These are phyloP conservation scores for Sugiyamaella mastotermitis DNA, from an alignment of 805 yeast species.

Conservation along the genomic window DNA sequence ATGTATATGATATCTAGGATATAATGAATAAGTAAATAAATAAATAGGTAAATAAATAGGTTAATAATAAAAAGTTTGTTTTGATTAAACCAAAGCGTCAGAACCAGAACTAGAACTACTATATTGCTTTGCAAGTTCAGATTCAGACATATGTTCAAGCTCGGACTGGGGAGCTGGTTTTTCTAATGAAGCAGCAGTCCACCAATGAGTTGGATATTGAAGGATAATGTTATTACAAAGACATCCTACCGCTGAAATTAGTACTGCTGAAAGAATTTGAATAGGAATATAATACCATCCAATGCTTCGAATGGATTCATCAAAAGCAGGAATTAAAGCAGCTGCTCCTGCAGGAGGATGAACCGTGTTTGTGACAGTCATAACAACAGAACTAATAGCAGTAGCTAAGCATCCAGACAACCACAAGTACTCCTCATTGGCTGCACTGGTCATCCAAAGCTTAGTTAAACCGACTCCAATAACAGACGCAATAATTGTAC, in stretches of 20 bases:
- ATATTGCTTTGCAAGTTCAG: too few relatives aligned
- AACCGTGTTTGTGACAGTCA: slow-evolving; percentile 49
- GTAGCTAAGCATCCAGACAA: slow-evolving; percentile 54
- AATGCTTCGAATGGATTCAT: slow-evolving; percentile 39
- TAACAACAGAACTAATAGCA: slow-evolving; percentile 45
- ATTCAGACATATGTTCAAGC: too few relatives aligned
- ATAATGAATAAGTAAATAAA: too few relatives aligned
- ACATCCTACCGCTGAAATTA: slow-evolving; percentile 46
- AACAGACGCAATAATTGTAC: slow-evolving; percentile 48
- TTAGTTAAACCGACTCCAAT: slow-evolving; percentile 51
- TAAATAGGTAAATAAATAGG: too few relatives aligned
- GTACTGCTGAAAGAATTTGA: slow-evolving; percentile 43
- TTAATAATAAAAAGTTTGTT: too few relatives aligned
- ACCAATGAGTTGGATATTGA: slow-evolving; percentile 55
- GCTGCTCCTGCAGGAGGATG: slow-evolving; percentile 75
- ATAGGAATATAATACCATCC: slow-evolving; percentile 64
- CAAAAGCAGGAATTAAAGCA: slow-evolving; percentile 51
- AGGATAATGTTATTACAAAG: slow-evolving; percentile 49
- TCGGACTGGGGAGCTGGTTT: too few relatives aligned
- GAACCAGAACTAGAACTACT: too few relatives aligned
- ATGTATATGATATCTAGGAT: too few relatives aligned
- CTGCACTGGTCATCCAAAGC: slow-evolving; percentile 41
- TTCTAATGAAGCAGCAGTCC: too few relatives aligned
- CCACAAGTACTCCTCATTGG: slow-evolving; percentile 46
- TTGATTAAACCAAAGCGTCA: too few relatives aligned